Conservation (phyloP, 1,139 yeast species). For the Debaryomycetaceae sp. region DNA sequence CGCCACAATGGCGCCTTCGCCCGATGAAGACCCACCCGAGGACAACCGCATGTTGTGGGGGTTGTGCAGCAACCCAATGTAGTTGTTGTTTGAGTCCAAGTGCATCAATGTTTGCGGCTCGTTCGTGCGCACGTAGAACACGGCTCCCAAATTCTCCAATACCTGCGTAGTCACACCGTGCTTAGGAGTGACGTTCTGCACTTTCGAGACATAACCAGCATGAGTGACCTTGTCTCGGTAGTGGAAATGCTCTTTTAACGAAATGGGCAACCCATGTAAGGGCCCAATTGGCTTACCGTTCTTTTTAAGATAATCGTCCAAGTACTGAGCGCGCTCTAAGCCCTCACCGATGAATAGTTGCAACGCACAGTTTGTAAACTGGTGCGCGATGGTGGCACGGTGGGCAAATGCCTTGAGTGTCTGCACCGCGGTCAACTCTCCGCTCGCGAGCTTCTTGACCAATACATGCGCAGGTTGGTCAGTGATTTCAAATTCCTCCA, state of each 20-base stretch:
- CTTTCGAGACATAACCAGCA: constrained; percentile 56
- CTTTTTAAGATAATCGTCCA: constrained; percentile 47
- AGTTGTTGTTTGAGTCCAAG: constrained; percentile 39
- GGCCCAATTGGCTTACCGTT: constrained; percentile 67
- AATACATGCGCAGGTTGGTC: constrained; percentile 36
- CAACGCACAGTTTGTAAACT: constrained; percentile 55
- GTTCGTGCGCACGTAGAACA: constrained; percentile 46
- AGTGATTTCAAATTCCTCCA: constrained; percentile 44
- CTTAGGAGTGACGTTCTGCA: constrained; percentile 45
- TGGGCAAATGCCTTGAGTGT: constrained; percentile 50
- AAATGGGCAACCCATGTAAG: constrained; percentile 74
- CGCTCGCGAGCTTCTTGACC: constrained; percentile 23
- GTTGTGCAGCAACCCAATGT: constrained; percentile 34
- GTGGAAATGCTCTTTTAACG: constrained; percentile 69
- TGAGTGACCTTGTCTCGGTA: constrained; percentile 55
- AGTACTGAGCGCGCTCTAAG: constrained; percentile 46
- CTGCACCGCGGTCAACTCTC: constrained; percentile 37
- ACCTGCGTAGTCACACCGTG: constrained; percentile 50
- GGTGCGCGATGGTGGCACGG: constrained; percentile 57
- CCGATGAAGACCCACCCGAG: constrained; percentile 68
- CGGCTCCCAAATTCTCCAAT: constrained; percentile 62
- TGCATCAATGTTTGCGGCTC: constrained; percentile 50
- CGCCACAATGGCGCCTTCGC: constrained; percentile 68
- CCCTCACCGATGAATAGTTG: constrained; percentile 58
- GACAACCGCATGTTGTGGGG: constrained; percentile 39